Conservation (phyloP, 208 protist genomes). For the Tetramitus jugosus region DNA sequence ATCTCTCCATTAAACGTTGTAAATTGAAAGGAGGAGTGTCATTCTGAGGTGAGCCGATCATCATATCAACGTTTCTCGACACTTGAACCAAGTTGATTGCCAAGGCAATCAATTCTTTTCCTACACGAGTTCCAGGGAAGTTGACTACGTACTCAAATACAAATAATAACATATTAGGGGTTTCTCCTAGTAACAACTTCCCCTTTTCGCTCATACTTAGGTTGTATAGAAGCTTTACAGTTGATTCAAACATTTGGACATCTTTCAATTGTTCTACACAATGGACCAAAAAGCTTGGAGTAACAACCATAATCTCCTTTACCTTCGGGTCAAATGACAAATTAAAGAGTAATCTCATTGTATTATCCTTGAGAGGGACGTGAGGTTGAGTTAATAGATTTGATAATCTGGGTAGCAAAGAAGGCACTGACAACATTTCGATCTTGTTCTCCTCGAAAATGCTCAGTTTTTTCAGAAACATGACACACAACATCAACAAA, state of each 20-base stretch:
- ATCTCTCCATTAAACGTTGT: slow-evolving; percentile 27
- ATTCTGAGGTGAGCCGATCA: neutral
- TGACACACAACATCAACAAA: slow-evolving; percentile 19
- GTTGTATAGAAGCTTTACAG: slow-evolving; percentile 27
- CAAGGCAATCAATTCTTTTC: slow-evolving; percentile 29
- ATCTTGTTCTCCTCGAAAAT: slow-evolving; percentile 36
- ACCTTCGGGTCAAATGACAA: slow-evolving; percentile 23
- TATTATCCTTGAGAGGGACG: slow-evolving; percentile 13
- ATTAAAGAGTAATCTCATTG: slow-evolving; percentile 26
- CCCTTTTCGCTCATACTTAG: slow-evolving; percentile 23
- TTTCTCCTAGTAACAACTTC: slow-evolving; percentile 4
- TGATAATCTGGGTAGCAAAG: too few species aligned
- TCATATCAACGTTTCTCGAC: neutral
- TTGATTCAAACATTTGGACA: neutral
- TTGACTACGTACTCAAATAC: slow-evolving; percentile 27
- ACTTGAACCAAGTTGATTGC: slow-evolving; percentile 24
- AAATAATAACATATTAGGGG: slow-evolving; percentile 14
- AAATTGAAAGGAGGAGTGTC: too few species aligned
- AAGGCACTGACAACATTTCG: too few species aligned
- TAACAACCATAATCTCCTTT: neutral
- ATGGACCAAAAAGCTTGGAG: slow-evolving; percentile 24
- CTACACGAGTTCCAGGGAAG: slow-evolving; percentile 12
- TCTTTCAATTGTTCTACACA: slow-evolving; percentile 24
- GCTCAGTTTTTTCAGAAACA: slow-evolving; percentile 35
- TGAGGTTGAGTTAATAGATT: neutral